Conservation (phyloP, 176 grass and related monocot genomes). For the Oryza longistaminata region DNA sequence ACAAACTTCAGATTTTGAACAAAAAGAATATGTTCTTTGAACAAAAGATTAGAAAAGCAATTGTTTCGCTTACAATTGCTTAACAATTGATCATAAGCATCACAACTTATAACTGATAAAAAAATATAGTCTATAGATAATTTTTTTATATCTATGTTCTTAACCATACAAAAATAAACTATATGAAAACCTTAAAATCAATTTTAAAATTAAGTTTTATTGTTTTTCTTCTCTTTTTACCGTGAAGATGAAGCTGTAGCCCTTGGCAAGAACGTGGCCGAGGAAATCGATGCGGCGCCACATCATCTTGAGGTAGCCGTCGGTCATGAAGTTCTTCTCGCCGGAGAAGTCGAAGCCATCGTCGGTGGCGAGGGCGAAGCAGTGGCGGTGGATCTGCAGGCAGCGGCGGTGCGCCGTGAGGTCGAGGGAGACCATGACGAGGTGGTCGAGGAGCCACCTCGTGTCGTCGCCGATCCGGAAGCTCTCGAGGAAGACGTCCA, state of each 20-base stretch:
- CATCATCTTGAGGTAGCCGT: slow-evolving; percentile 73
- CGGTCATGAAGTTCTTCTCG: slow-evolving; percentile 60
- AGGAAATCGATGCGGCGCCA: slow-evolving; percentile 64
- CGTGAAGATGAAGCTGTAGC: slow-evolving; percentile 82
- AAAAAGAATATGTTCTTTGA: too few species aligned
- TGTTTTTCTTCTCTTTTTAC: slow-evolving; percentile 11
- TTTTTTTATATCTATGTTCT: too few species aligned
- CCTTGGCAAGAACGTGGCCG: slow-evolving; percentile 57
- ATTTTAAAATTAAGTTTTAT: too few species aligned
- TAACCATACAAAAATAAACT: too few species aligned
- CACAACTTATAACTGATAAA: too few species aligned
- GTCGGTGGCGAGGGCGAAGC: slow-evolving; percentile 45
- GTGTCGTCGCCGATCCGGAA: slow-evolving; percentile 61
- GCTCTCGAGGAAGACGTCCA: slow-evolving; percentile 84
- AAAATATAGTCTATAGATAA: too few species aligned
- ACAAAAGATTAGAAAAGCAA: too few species aligned
- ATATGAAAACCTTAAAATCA: too few species aligned
- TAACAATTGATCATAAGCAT: too few species aligned
- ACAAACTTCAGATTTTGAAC: background rate
- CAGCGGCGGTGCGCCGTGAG: slow-evolving; percentile 49
- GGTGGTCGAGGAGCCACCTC: slow-evolving; percentile 56
- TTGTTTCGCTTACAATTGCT: too few species aligned
- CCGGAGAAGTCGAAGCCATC: slow-evolving; percentile 60
- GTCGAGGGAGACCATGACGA: slow-evolving; percentile 71
- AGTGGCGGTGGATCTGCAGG: slow-evolving; percentile 53